Base-by-base conservation (phyloP, 2,329 filamentous ascomycete species). In the Thielaviopsis euricoi region DNA sequence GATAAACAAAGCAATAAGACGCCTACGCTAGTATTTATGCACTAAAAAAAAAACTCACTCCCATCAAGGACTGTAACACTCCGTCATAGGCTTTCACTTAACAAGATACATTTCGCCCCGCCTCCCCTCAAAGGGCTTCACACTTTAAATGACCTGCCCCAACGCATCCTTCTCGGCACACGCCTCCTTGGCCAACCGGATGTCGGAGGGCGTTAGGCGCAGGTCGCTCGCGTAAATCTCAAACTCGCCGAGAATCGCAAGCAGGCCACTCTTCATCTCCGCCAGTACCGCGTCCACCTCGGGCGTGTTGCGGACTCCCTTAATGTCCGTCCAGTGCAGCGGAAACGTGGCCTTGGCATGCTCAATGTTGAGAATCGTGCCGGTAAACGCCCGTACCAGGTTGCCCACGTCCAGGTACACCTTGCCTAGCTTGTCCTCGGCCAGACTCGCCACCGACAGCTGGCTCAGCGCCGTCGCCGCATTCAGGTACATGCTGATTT, bases 391-490 rank as follows among this genome's bases (percentile, higher is more conserved):
- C 52, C 85, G 80, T 55, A 96, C 80, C 58, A 95, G 83, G 53
- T 71, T 72, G 0, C 86, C 81, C 1, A 97, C 82, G 62, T 93
- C 87, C 50, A 82, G 77, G 63, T 94, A 85, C n/a, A 94, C 91
- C 64, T 87, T 86, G 15, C 91, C 91, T 66, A 83, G 93, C 52
- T 78, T 78, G 67, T 97, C 91, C 69, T 97, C 90, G 3, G 74
- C 73, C 57, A 96, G 71, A 68, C 86, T 91, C 61, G 79, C 79
- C 3, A 88, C 78, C 0, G 87, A 79, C 26, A 97, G 75, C 54
- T 78, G 76, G 13, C 80, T 81, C 46, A 93, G 71, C 0, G 85
- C 79, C 60, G 82, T 81, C n/a, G 83, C 76, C 1, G 87, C 85
- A 66, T 91, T 82, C 55, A 86, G 70, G 63, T 89, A 84, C 17